These are phyloP conservation scores for Ochetophila trinervis DNA, from an alignment of 306 rosid species.

Conservation along the genomic window DNA sequence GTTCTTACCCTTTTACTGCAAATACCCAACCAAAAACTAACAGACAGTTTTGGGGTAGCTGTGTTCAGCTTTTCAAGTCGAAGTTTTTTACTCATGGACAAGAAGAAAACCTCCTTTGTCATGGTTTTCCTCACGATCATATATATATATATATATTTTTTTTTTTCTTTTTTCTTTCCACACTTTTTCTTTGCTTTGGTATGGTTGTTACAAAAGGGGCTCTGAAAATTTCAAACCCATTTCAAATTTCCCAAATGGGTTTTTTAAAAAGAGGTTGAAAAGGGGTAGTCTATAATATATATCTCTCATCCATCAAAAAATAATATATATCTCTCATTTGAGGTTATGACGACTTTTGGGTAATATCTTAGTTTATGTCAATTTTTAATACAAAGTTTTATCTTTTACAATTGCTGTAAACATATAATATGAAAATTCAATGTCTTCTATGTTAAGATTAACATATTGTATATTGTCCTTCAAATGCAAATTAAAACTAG, in stretches of 20 bases:
- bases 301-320: too few relatives aligned
- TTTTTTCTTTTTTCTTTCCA: not conserved
- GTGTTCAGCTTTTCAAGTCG: constrained; percentile 49
- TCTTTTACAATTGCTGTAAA: constrained; percentile 15
- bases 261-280: constrained; percentile 24
- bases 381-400: constrained; percentile 16
- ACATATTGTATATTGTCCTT: not conserved
- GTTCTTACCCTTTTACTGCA: constrained; percentile 40
- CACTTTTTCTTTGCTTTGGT: constrained; percentile 19
- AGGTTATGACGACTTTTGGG: constrained; percentile 33
- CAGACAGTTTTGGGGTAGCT: constrained; percentile 46
- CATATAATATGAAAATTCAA: not conserved
- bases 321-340: constrained; percentile 16
- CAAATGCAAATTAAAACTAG: not conserved
- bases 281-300: constrained; percentile 25
- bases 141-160: not conserved
- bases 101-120: constrained; percentile 37
- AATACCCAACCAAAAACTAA: constrained; percentile 58
- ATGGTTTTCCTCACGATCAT: constrained; percentile 51
- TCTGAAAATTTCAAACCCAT: constrained; percentile 41
- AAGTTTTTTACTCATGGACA: constrained; percentile 38
- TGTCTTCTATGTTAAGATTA: not conserved
- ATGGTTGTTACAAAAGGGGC: constrained; percentile 17
- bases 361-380: not conserved
- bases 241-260: constrained; percentile 28